Evolutionary conservation across 2,329 filamentous ascomycete genomes (phyloP), one percentile per base, ranked within the genome.

Genomic region (Aureobasidium lini): DNA sequence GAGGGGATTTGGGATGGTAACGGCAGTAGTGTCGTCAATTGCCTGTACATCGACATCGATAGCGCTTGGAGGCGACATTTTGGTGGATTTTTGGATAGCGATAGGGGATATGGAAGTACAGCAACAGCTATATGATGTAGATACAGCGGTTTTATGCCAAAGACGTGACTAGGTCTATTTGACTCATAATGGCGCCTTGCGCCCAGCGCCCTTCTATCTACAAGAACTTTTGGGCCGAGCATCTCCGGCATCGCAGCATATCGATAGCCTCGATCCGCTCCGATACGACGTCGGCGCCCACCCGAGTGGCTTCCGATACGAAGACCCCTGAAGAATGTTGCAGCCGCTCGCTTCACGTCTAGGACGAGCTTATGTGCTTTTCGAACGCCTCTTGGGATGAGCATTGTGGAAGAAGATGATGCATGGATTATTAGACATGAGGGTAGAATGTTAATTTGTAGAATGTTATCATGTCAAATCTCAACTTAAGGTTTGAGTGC

Each of bases 1-100:
- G 67, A 90, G 76, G 32, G 77, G 76, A 57, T 77, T 72, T 1
- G 78, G 76, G 23, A 79, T 62, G 10, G 71, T 75, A 60, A 79
- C 69, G 34, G 73, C 73, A 28, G 73, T 40, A 18, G 59, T 61
- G 29, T 61, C 59, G 52, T 54, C 43, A 15, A 49, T 29, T 15
- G 42, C 59, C 11, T 39, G 52, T 7, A 61, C 59, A 16, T 60
- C 49, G 50, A 57, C 43, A 15, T 60, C 59, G 23, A 60, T 37
- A 3, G 59, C 59, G 6, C 50, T 29, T 8, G 59, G 59, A 56
- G 59, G 57, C 10, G 54, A 18, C 54, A 57, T 57, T 39, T 11
- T 6, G 18, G 31, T 42, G 23, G 8, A 11, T 23, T 9, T 29
- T 31, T 16, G 4, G 9, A 16, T 16, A 10, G n/a, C 15, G 9